A percentile compares a stretch with the other conserved stretches of the same genome.
These are phyloP conservation scores for Sugiyamaella xylanicola DNA, from an alignment of 1,139 yeast species.

Conservation along the genomic window DNA sequence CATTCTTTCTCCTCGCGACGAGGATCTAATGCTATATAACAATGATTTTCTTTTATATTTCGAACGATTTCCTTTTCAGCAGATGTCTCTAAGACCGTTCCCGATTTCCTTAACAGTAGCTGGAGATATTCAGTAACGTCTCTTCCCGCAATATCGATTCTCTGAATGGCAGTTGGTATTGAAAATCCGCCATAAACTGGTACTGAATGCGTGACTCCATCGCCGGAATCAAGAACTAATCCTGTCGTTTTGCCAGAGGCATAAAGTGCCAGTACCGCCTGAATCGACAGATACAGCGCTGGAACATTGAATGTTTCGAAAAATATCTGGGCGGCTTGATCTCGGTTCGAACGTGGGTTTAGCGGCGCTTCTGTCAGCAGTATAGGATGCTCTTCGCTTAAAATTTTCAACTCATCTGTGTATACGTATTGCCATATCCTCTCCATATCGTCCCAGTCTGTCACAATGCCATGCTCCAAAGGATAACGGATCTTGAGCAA, in stretches of 20 bases:
- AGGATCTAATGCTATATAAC: slow-evolving; percentile 72
- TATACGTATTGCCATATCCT: slow-evolving; percentile 68
- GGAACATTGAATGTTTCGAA: slow-evolving; percentile 89
- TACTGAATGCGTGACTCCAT: slow-evolving; percentile 85
- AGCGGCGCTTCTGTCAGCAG: slow-evolving; percentile 88
- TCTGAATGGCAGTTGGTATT: slow-evolving; percentile 66
- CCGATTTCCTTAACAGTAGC: slow-evolving; percentile 66
- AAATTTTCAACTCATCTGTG: slow-evolving; percentile 61
- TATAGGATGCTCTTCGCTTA: slow-evolving; percentile 86
- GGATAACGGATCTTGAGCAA: slow-evolving; percentile 71
- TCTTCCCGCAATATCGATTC: slow-evolving; percentile 84
- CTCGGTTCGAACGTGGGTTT: slow-evolving; percentile 72
- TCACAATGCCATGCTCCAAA: slow-evolving; percentile 76
- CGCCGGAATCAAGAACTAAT: slow-evolving; percentile 85
- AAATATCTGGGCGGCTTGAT: slow-evolving; percentile 69
- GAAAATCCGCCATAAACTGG: slow-evolving; percentile 91
- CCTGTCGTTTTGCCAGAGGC: slow-evolving; percentile 93
- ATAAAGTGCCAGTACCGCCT: slow-evolving; percentile 81
- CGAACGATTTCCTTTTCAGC: slow-evolving; percentile 84
- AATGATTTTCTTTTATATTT: slow-evolving; percentile 70
- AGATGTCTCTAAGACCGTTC: slow-evolving; percentile 62
- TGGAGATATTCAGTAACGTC: slow-evolving; percentile 80
- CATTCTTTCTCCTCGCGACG: slow-evolving; percentile 65
- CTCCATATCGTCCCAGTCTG: slow-evolving; percentile 87
- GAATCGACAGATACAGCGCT: slow-evolving; percentile 78